Percentiles rank a stretch among this genome's conserved stretches.
phyloP scores from a whole-genome alignment of 345 rosid genomes.

The Passiflora organensis region DNA sequence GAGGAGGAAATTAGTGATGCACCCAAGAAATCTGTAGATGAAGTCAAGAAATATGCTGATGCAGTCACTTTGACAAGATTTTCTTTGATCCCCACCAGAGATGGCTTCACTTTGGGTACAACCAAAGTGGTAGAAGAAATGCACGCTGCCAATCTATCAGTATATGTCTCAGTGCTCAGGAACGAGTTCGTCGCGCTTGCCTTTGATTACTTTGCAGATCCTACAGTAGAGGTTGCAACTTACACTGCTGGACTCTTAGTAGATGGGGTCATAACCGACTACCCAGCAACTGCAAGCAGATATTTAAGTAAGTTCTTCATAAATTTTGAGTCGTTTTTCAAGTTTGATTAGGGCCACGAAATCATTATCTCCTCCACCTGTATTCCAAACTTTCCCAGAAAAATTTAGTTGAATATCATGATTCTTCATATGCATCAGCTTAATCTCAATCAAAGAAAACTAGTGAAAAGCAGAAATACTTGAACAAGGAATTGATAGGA shows the following conservation, averaged over 20 bases:
- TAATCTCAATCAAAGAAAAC: too few relatives aligned
- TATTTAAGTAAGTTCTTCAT: constrained; percentile 70
- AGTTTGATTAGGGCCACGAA: too few relatives aligned
- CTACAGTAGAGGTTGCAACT: constrained; percentile 61
- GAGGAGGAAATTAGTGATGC: constrained; percentile 45
- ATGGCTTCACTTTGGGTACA: constrained; percentile 34
- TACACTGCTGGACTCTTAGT: constrained; percentile 39
- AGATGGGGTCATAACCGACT: constrained; percentile 71
- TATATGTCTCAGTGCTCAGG: constrained; percentile 52
- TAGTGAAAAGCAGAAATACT: too few relatives aligned
- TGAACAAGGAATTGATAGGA: too few relatives aligned
- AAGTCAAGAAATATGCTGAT: constrained; percentile 66
- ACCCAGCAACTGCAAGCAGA: constrained; percentile 71
- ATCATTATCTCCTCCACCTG: too few relatives aligned
- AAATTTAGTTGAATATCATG: too few relatives aligned
- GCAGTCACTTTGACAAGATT: constrained; percentile 44
- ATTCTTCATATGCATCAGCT: too few relatives aligned
- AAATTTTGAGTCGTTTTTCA: too few relatives aligned
- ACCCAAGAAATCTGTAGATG: constrained; percentile 42
- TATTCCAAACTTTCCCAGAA: too few relatives aligned
- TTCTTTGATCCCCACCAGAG: constrained; percentile 34
- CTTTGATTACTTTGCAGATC: constrained; percentile 72
- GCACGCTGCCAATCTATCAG: constrained; percentile 60
- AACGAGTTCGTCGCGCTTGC: constrained; percentile 58
- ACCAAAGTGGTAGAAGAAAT: constrained; percentile 50